A percentile compares a stretch with the other conserved stretches of the same genome.
phyloP scores from a whole-genome alignment of 148 eudicot species.

The Cornus controversa region DNA sequence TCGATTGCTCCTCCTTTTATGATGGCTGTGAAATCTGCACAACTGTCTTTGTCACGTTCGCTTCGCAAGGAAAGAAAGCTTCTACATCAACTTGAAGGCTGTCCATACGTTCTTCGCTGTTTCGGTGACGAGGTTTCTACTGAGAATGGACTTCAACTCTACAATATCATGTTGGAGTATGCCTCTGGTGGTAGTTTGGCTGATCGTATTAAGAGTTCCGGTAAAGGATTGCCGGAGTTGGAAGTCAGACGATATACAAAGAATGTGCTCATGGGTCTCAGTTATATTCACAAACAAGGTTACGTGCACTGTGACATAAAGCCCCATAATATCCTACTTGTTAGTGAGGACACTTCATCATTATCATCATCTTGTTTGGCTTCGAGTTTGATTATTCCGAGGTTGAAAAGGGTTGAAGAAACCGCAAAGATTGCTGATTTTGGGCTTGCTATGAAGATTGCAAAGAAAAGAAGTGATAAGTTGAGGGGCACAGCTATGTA shows the following conservation, averaged over 20 bases:
- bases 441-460: conserved; percentile 8
- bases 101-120: conserved; percentile 11
- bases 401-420: neutral
- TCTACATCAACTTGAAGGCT: neutral
- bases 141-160: conserved; percentile 8
- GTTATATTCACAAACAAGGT: conserved; percentile 14
- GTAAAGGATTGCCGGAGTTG: conserved; percentile 4
- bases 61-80: neutral
- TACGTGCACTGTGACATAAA: conserved; percentile 28
- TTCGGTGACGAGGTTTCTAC: conserved; percentile 6
- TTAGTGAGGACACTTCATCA: neutral
- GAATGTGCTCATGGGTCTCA: neutral
- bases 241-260: conserved; percentile 3
- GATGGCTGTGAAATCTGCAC: conserved; percentile 7
- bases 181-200: no score
- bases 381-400: no score
- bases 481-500: neutral
- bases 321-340: conserved; percentile 21
- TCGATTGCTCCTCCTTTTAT: no score
- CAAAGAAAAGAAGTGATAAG: neutral
- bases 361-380: no score
- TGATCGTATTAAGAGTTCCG: no score
- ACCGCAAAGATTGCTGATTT: conserved; percentile 16
- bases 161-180: no score
- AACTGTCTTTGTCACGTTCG: neutral